Conservation (phyloP, 495 filamentous ascomycete genomes). For the Talaromyces adpressus region DNA sequence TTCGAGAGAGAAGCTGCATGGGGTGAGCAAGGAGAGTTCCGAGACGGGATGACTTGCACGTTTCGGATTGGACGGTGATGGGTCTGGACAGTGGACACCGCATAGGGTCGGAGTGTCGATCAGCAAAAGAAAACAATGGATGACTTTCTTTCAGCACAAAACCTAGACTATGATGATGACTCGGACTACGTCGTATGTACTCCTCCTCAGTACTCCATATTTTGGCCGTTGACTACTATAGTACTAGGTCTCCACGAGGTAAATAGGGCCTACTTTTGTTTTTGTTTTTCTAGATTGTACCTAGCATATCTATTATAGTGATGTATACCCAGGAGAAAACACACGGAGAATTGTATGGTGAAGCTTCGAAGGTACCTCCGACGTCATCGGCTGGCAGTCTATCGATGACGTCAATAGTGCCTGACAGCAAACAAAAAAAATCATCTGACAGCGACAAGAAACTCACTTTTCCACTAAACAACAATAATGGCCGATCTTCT, state of each 20-base stretch:
- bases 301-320: background rate
- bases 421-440: background rate
- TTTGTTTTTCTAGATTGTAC: background rate
- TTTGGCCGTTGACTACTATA: background rate
- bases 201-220: background rate
- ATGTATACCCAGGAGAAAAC: background rate
- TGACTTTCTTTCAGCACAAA: background rate
- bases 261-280: background rate
- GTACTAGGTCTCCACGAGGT: background rate
- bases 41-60: background rate
- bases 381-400: background rate
- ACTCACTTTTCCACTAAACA: background rate
- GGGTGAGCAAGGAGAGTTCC: background rate
- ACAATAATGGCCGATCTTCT: background rate
- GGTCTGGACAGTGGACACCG: background rate
- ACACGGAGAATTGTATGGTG: background rate
- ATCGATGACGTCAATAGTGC: background rate
- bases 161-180: background rate
- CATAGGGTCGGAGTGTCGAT: background rate
- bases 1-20: background rate
- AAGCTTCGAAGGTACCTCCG: background rate
- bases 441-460: background rate
- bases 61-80: background rate
- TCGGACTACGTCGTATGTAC: background rate
- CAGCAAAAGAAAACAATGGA: background rate